Conservation (phyloP, 2,329 filamentous ascomycete genomes). For the Pleomassaria siparia region DNA sequence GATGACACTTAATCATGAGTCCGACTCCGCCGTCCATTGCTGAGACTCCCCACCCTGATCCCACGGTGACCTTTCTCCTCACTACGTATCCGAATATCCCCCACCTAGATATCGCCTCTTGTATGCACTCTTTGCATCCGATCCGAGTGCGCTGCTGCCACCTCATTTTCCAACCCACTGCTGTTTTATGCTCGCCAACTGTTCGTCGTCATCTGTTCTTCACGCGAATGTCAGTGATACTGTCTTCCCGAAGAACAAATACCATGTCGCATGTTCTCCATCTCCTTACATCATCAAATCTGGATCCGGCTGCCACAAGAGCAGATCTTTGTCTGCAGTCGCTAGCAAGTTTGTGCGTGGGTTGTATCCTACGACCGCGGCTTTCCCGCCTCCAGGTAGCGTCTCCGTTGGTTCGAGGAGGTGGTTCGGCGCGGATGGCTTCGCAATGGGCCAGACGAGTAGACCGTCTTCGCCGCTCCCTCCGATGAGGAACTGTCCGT, state of each 20-base stretch:
- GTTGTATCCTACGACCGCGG: conserved; percentile 81
- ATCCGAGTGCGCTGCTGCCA: background rate
- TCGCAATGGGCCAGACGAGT: conserved; percentile 79
- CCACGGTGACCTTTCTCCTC: too few species aligned
- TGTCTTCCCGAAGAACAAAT: background rate
- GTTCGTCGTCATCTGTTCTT: background rate
- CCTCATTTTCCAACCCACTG: background rate
- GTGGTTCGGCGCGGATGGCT: conserved; percentile 55
- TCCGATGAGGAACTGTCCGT: conserved; percentile 85
- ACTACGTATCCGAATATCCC: too few species aligned
- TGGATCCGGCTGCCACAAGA: conserved; percentile 52
- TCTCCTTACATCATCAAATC: conserved; percentile 41
- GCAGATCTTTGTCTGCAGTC: conserved; percentile 78
- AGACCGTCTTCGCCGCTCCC: conserved; percentile 72
- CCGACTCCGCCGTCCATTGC: too few species aligned
- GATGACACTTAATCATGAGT: too few species aligned
- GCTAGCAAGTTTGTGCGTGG: conserved; percentile 90
- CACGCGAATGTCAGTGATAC: background rate
- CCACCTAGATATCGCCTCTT: too few species aligned
- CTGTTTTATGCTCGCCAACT: background rate
- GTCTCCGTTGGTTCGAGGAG: conserved; percentile 64
- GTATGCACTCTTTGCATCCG: too few species aligned
- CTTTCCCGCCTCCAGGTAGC: conserved; percentile 63
- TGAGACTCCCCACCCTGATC: too few species aligned
- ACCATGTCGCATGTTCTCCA: background rate